Evolutionary conservation across 1,139 yeast genomes (phyloP).

Genomic region (Lodderomyces beijingensis): DNA sequence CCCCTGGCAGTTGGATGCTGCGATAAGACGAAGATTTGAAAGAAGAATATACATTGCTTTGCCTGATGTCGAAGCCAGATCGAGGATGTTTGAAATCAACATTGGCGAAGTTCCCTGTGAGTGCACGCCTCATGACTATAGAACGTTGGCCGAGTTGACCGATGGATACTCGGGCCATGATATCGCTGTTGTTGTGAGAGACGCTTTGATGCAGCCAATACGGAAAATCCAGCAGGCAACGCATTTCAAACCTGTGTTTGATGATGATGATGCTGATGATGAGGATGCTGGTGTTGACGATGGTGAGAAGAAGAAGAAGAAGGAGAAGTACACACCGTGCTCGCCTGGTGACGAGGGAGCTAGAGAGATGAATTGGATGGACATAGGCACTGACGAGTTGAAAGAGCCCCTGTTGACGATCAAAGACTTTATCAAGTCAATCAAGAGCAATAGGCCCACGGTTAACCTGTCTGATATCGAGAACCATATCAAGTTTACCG

Average conservation of each 20-base stretch:
- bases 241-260: slow-evolving; percentile 67
- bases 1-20: slow-evolving; percentile 98
- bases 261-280: slow-evolving; percentile 31
- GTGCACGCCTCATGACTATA: slow-evolving; percentile 67
- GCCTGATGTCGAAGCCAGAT: slow-evolving; percentile 88
- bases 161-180: slow-evolving; percentile 98
- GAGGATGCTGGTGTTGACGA: slow-evolving; percentile 27
- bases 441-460: slow-evolving; percentile 89
- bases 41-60: slow-evolving; percentile 90
- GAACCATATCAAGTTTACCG: slow-evolving; percentile 84
- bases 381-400: slow-evolving; percentile 81
- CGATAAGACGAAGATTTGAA: slow-evolving; percentile 94
- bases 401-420: slow-evolving; percentile 86
- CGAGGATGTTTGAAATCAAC: slow-evolving; percentile 90
- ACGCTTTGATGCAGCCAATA: slow-evolving; percentile 97
- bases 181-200: slow-evolving; percentile 93
- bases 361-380: slow-evolving; percentile 88
- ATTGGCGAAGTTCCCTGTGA: slow-evolving; percentile 88
- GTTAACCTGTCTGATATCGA: slow-evolving; percentile 80
- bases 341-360: slow-evolving; percentile 94
- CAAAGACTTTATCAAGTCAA: slow-evolving; percentile 90
- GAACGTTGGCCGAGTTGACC: slow-evolving; percentile 84
- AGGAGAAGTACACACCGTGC: slow-evolving; percentile 73
- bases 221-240: slow-evolving; percentile 95
- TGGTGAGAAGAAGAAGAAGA: slow-evolving; percentile 25